A percentile compares a stretch with the other conserved stretches of the same genome.
phyloP scores from a whole-genome alignment of 2,329 filamentous ascomycete genomes.

The Cordyceps pruinosa region DNA sequence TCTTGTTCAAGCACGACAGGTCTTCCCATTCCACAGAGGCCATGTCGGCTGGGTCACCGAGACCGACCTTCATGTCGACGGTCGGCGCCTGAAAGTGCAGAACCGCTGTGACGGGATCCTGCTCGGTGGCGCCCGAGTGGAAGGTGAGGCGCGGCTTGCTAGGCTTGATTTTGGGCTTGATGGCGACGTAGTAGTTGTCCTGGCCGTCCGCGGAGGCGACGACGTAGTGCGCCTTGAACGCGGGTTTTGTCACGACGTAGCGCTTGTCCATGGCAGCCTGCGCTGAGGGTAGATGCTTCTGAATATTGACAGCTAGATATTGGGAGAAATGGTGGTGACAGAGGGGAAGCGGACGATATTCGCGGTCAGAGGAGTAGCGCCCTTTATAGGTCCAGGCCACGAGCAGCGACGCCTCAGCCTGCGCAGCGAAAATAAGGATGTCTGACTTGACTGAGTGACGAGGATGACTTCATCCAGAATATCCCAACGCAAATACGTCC shows the following conservation, averaged over 20 bases:
- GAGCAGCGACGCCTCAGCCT: too few relatives aligned
- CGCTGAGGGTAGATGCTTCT: not conserved
- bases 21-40: not conserved
- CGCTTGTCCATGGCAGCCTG: not conserved
- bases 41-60: not conserved
- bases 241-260: not conserved
- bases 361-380: too few relatives aligned
- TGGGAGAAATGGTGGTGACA: not conserved
- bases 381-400: too few relatives aligned
- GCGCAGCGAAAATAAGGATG: not conserved
- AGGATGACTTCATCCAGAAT: not conserved
- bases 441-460: not conserved
- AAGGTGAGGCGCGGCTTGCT: constrained; percentile 1
- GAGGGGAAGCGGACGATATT: too few relatives aligned
- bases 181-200: not conserved
- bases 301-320: too few relatives aligned
- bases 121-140: not conserved
- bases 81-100: not conserved
- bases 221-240: not conserved
- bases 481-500: too few relatives aligned
- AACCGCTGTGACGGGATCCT: not conserved
- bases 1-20: not conserved
- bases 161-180: not conserved
- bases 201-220: not conserved
- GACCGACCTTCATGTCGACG: not conserved